Evolutionary conservation across 2,329 filamentous ascomycete genomes (phyloP).

Genomic region (Thelonectria blattea): DNA sequence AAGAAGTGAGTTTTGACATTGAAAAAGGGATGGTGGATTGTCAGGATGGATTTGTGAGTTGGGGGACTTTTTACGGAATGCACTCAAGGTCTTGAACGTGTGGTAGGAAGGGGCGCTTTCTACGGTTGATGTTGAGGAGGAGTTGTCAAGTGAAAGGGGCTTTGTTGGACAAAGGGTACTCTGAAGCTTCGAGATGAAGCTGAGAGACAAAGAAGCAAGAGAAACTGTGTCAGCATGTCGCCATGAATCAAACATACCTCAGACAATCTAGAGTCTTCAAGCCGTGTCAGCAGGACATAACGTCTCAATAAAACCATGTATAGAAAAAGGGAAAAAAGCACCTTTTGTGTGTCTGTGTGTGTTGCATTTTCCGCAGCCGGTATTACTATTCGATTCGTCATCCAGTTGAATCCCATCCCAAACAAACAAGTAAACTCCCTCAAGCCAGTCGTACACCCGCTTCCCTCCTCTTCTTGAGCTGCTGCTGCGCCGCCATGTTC

Average conservation of each 20-base stretch:
- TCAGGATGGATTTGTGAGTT: too few relatives aligned
- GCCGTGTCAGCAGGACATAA: conserved; percentile 40
- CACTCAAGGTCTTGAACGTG: too few relatives aligned
- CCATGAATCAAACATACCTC: conserved; percentile 33
- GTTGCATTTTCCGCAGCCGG: conserved; percentile 29
- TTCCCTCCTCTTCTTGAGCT: conserved; percentile 69
- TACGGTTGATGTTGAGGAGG: too few relatives aligned
- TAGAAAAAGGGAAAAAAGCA: conserved; percentile 40
- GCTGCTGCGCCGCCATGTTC: conserved; percentile 66
- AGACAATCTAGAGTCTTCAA: conserved; percentile 26
- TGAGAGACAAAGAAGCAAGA: not conserved
- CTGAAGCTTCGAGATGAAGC: not conserved
- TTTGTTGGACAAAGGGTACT: not conserved
- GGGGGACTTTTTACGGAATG: too few relatives aligned
- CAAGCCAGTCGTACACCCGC: conserved; percentile 68
- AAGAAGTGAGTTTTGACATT: not conserved
- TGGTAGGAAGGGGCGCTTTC: too few relatives aligned
- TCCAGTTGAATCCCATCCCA: conserved; percentile 8
- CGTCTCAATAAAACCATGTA: conserved; percentile 28
- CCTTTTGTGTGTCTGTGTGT: conserved; percentile 33
- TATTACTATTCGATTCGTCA: conserved; percentile 41
- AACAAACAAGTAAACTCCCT: not conserved
- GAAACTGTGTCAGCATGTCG: conserved; percentile 26
- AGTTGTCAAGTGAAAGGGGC: too few relatives aligned
- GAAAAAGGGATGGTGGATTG: too few relatives aligned